Percentiles rank a stretch among this genome's conserved stretches.
phyloP scores from a whole-genome alignment of 2,329 filamentous ascomycete genomes.

The Tolypocladium sp. region DNA sequence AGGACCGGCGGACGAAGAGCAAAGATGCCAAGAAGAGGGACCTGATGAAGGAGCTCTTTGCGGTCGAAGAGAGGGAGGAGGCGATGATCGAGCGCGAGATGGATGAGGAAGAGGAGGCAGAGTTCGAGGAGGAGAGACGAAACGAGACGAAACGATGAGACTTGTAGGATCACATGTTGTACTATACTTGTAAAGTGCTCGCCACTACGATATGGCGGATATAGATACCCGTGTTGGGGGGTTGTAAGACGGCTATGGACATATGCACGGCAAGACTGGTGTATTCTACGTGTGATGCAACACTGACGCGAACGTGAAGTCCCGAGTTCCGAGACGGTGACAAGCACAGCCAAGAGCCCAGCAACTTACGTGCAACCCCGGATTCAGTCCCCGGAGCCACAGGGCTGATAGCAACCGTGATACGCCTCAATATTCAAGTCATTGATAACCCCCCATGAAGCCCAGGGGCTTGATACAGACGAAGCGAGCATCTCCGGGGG shows the following conservation, averaged over 20 bases:
- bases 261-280: not conserved
- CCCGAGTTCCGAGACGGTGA: not conserved
- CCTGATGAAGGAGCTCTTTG: slow-evolving; percentile 28
- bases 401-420: no score
- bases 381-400: no score
- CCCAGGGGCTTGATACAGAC: not conserved
- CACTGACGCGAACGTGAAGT: no score
- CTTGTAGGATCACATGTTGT: not conserved
- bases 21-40: slow-evolving; percentile 27
- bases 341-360: no score
- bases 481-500: not conserved
- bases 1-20: slow-evolving; percentile 31
- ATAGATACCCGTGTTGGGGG: not conserved
- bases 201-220: not conserved
- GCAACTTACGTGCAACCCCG: not conserved
- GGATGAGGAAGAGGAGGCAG: slow-evolving; percentile 19
- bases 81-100: slow-evolving; percentile 19
- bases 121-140: slow-evolving; percentile 8
- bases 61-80: slow-evolving; percentile 23
- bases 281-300: not conserved
- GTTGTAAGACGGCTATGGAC: not conserved
- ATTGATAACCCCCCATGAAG: no score
- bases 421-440: no score
- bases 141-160: not conserved
- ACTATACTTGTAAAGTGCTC: not conserved